phyloP scores from a whole-genome alignment of 208 protist species.

The Trypanosoma scelopori region DNA sequence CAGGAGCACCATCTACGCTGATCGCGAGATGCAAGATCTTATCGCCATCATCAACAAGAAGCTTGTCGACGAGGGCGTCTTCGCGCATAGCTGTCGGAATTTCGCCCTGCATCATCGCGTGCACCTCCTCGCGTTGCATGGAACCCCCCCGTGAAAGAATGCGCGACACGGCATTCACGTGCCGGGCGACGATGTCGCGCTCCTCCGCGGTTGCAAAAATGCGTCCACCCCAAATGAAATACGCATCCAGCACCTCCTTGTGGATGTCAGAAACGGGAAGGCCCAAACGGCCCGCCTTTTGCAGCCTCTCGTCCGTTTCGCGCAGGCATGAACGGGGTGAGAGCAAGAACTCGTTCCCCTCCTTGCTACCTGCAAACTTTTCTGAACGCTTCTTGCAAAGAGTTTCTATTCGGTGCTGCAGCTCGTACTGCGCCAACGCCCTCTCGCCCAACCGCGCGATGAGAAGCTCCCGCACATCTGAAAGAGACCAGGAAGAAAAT shows the following conservation, averaged over 20 bases:
- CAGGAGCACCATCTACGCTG: neutral
- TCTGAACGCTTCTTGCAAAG: conserved; percentile 21
- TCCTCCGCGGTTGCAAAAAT: conserved; percentile 25
- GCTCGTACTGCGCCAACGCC: conserved; percentile 38
- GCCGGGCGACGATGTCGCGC: conserved; percentile 9
- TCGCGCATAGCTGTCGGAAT: conserved; percentile 12
- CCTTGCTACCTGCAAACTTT: neutral
- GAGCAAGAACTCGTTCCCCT: neutral
- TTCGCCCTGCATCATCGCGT: neutral
- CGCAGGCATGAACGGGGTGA: neutral
- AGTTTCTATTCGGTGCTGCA: conserved; percentile 43
- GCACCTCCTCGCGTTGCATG: conserved; percentile 4
- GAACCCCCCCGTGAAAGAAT: neutral
- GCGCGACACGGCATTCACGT: conserved; percentile 14
- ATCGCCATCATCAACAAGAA: conserved; percentile 11
- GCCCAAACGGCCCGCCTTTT: conserved; percentile 11
- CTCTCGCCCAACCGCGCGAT: neutral
- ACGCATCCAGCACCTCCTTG: conserved; percentile 14
- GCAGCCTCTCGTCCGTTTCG: conserved; percentile 12
- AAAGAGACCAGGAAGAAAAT: conserved; percentile 22
- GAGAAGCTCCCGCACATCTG: conserved; percentile 11
- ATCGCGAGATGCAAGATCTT: neutral
- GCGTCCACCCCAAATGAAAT: conserved; percentile 23
- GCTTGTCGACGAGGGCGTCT: conserved; percentile 5
- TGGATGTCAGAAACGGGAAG: conserved; percentile 7